Base-by-base conservation (phyloP, 2,329 filamentous ascomycete species). In the Clarireedia homoeocarpa region DNA sequence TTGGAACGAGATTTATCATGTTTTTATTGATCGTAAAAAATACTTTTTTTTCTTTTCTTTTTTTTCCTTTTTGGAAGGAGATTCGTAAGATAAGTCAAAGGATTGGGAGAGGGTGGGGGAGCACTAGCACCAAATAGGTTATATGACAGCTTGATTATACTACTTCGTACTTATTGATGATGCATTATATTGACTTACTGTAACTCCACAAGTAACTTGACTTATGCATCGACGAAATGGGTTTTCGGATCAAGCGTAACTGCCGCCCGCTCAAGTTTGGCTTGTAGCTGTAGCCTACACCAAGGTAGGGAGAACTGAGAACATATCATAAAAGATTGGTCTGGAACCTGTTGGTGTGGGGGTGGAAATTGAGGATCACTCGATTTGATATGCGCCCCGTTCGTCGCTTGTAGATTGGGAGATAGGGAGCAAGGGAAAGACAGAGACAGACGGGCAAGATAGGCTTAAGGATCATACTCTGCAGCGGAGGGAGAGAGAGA, bases 331-430 rank as follows among this genome's bases (percentile, higher is more conserved):
- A 36, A 54, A 54, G 26, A 44, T 26, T 49, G 36, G 45, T 50
- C 52, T 54, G 48, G 52, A 54, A 54, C 52, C 39, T 44, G n/a
- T 38, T 6, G 26, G n/a, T 42, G 52, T 54, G 52, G 52, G 52
- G 45, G 52, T 54, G 30, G 36, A 42, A 54, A 49, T 49, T 54
- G 24, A 49, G 36, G 24, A 39, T 46, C 30, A 20, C 23, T 39
- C 49, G 34, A 54, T 42, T 14, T 27, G 38, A 27, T 45, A 27
- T 17, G 5, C 39, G 44, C 40, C 51, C 51, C 15, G 51, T 53
- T 40, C 20, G 20, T 48, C 20, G 23, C 17, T 30, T 53, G 40
- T 17, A 47, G 20, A 20, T 42, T 42, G 26, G 26, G 9, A 53
- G 44, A 53, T 53, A 53, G 34, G 46, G 52, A 49, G 39, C 4